Base-by-base conservation (phyloP, 805 yeast genomes). In the Komagataella phaffii region DNA sequence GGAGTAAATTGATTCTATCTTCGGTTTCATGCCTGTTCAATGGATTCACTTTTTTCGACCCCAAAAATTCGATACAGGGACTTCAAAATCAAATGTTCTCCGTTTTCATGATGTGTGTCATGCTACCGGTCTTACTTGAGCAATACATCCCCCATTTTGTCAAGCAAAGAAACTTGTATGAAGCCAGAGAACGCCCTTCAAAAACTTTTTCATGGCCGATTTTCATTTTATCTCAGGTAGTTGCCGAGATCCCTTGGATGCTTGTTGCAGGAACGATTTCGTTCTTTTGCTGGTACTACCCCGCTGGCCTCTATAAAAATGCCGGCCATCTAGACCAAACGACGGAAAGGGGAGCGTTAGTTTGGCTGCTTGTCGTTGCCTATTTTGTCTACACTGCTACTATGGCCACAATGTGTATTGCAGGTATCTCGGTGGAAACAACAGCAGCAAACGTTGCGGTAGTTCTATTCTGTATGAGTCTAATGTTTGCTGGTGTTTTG, bases 41-140 rank as follows among this genome's bases (percentile, higher is more conserved):
- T 57, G 88, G 88, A 56, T 80, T 83, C 61, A 75, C 86, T 4
- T 81, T 81, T 65, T 82, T 76, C 66, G 80, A 81, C 54, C 84
- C 88, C 40, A 70, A 72, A 51, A 74, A 73, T 18, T 74, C 88
- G 8, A 61, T 74, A 47, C 88, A 80, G 67, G 82, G 87, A 61
- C 64, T 86, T 60, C 95, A 88, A 64, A 87, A 87, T 65, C 93
- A 84, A 69, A 81, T 85, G 88, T 79, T 83, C 59, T 72, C 88
- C 2, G 62, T 84, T 46, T 85, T 85, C 70, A 83, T 85, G 88
- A 75, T 80, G 59, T 62, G 78, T 45, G 72, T 77, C 57, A 69
- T 75, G 50, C 73, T 80, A 66, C 73, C 74, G 55, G 80, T 84
- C 24, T 60, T 81, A 57, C 61, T 80, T 50, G 78, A 81, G 56